Evolutionary conservation across 2,329 filamentous ascomycete genomes (phyloP).

Genomic region (Diaporthe sp.): DNA sequence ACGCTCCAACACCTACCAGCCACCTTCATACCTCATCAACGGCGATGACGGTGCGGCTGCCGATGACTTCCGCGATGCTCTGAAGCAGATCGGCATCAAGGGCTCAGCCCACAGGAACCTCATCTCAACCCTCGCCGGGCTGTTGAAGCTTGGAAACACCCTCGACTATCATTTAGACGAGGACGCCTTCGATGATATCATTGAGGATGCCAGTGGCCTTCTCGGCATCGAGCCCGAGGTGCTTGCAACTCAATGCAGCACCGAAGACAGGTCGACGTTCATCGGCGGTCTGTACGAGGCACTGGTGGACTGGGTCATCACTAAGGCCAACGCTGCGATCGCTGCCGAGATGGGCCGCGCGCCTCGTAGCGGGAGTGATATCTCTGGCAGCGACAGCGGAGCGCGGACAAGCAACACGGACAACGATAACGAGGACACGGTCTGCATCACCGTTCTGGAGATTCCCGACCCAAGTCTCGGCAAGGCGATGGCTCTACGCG

Average conservation of each 20-base stretch:
- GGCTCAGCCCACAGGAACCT: constrained; percentile 85
- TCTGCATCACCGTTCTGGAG: constrained; percentile 90
- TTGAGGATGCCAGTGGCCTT: constrained; percentile 89
- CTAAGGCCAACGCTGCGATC: constrained; percentile 90
- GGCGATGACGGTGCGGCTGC: constrained; percentile 93
- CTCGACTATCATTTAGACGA: constrained; percentile 87
- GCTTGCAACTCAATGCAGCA: constrained; percentile 82
- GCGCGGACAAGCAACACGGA: constrained; percentile 75
- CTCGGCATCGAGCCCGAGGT: constrained; percentile 90
- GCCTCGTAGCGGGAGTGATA: constrained; percentile 64
- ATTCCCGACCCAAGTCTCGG: constrained; percentile 84
- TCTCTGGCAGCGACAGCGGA: constrained; percentile 75
- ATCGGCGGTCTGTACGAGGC: constrained; percentile 93
- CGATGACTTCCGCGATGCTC: constrained; percentile 88
- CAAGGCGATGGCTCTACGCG: constrained; percentile 90
- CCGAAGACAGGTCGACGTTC: constrained; percentile 85
- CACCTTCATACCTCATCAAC: constrained; percentile 90
- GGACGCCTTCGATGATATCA: constrained; percentile 86
- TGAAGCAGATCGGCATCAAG: constrained; percentile 95
- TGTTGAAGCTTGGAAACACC: constrained; percentile 93
- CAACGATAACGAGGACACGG: constrained; percentile 84
- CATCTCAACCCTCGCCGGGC: constrained; percentile 85
- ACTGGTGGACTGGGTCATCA: constrained; percentile 93
- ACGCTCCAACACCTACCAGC: constrained; percentile 86
- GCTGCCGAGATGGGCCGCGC: constrained; percentile 76